A percentile compares a stretch with the other conserved stretches of the same genome.
Conservation (phyloP, 2,329 filamentous ascomycete species). For the Xylaria sp. region DNA sequence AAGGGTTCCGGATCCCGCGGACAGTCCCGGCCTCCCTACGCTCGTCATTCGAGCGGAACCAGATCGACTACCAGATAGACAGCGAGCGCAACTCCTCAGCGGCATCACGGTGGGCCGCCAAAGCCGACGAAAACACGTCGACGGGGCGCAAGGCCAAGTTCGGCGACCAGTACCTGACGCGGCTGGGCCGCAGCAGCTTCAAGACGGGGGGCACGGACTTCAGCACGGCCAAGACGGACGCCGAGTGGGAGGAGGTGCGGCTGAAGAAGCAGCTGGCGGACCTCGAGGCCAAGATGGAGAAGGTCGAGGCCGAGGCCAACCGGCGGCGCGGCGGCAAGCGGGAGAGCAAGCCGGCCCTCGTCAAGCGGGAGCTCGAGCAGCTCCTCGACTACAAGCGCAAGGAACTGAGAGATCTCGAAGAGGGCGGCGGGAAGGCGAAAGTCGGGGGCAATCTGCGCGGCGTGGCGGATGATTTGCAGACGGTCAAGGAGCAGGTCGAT, state of each 20-base stretch:
- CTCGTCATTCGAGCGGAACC: constrained; percentile 89
- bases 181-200: constrained; percentile 83
- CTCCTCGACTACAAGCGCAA: constrained; percentile 92
- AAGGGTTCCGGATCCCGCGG: constrained; percentile 92
- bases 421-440: constrained; percentile 70
- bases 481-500: constrained; percentile 93
- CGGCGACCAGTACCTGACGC: constrained; percentile 92
- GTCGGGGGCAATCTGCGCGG: constrained; percentile 76
- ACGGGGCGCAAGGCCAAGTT: constrained; percentile 96
- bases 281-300: constrained; percentile 84
- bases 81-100: constrained; percentile 67
- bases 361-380: constrained; percentile 93
- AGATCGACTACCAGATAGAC: constrained; percentile 95
- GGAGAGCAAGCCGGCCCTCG: constrained; percentile 83
- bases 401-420: constrained; percentile 76
- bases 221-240: constrained; percentile 77
- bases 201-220: constrained; percentile 90
- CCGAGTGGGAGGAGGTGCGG: constrained; percentile 95
- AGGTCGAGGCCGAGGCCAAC: constrained; percentile 76
- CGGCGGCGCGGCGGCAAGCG: constrained; percentile 63
- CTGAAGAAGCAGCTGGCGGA: constrained; percentile 91
- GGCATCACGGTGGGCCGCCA: constrained; percentile 77
- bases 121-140: constrained; percentile 77
- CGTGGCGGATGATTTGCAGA: constrained; percentile 82
- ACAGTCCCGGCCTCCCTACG: constrained; percentile 90